These are phyloP conservation scores for Sphagnum magellanicum DNA, from an alignment of 228 moss, liverwort and hornwort genomes.

Conservation along the genomic window DNA sequence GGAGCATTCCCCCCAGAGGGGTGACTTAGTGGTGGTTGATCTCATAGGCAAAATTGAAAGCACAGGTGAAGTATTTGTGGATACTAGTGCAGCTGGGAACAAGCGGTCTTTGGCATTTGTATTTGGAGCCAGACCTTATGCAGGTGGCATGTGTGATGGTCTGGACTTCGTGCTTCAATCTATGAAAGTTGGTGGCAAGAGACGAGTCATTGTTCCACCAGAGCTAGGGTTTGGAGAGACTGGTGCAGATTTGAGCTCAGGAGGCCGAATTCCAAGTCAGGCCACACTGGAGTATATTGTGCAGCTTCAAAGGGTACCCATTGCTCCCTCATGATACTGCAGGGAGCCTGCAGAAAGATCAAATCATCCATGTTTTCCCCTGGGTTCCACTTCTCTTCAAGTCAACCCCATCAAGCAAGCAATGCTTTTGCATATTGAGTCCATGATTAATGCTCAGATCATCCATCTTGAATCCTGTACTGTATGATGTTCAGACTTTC, in stretches of 20 bases:
- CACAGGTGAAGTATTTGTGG: constrained; percentile 63
- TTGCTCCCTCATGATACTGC: constrained; percentile 58
- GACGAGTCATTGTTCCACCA: constrained; percentile 61
- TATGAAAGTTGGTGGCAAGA: constrained; percentile 79
- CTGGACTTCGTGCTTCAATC: constrained; percentile 66
- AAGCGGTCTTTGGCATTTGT: constrained; percentile 74
- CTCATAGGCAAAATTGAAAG: constrained; percentile 50
- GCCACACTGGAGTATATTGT: constrained; percentile 66
- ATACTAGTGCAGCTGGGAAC: constrained; percentile 34
- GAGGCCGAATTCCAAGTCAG: constrained; percentile 49
- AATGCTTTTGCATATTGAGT: constrained; percentile 3
- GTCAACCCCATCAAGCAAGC: neutral
- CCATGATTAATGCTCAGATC: neutral
- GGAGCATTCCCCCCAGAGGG: constrained; percentile 69
- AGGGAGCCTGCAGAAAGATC: too few relatives aligned
- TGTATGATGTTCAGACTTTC: neutral
- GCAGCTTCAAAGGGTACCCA: constrained; percentile 71
- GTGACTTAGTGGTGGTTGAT: constrained; percentile 74
- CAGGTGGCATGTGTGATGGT: constrained; percentile 82
- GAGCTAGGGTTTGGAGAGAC: constrained; percentile 67
- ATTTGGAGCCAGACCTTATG: constrained; percentile 67
- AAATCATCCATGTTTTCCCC: neutral
- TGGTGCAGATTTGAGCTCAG: constrained; percentile 54
- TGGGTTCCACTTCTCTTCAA: neutral
- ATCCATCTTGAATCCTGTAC: neutral